Conservation (phyloP, 148 eudicot species). For the Rhododendron kiyosumense region DNA sequence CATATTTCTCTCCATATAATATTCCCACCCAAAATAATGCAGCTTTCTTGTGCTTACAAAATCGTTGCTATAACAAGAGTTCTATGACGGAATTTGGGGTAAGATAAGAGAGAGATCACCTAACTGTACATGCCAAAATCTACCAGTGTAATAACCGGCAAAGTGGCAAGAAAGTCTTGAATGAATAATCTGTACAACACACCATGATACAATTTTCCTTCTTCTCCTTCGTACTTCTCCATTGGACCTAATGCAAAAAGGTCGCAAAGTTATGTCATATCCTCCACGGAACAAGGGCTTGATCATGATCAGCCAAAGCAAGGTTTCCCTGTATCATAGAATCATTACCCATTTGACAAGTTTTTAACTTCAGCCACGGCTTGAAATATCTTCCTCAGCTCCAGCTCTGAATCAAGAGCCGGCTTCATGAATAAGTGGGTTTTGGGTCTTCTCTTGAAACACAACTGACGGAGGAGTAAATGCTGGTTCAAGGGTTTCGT, state of each 20-base stretch:
- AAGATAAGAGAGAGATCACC: background rate
- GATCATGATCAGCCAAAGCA: background rate
- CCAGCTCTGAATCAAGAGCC: constrained; percentile 2
- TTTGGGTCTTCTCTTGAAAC: constrained; percentile 21
- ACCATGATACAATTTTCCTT: constrained; percentile 7
- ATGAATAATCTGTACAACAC: constrained; percentile 23
- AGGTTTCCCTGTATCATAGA: background rate
- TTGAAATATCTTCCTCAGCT: background rate
- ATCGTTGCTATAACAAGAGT: background rate
- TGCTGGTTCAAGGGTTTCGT: constrained; percentile 76
- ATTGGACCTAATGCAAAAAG: background rate
- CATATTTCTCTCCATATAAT: background rate
- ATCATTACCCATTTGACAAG: background rate
- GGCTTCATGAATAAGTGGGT: constrained; percentile 16
- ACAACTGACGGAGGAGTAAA: constrained; percentile 27
- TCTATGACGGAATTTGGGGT: background rate
- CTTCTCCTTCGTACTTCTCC: background rate
- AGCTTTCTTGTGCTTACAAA: constrained; percentile 9
- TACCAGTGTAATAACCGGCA: constrained; percentile 13
- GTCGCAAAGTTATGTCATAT: background rate
- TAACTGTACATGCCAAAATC: constrained; percentile 13
- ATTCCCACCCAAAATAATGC: background rate
- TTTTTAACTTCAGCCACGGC: background rate
- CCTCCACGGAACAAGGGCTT: background rate
- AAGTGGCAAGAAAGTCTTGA: constrained; percentile 13